A percentile compares a stretch with the other conserved stretches of the same genome.
Evolutionary conservation across 805 yeast species (phyloP).

Genomic region (Saccharomycopsis microspora): DNA sequence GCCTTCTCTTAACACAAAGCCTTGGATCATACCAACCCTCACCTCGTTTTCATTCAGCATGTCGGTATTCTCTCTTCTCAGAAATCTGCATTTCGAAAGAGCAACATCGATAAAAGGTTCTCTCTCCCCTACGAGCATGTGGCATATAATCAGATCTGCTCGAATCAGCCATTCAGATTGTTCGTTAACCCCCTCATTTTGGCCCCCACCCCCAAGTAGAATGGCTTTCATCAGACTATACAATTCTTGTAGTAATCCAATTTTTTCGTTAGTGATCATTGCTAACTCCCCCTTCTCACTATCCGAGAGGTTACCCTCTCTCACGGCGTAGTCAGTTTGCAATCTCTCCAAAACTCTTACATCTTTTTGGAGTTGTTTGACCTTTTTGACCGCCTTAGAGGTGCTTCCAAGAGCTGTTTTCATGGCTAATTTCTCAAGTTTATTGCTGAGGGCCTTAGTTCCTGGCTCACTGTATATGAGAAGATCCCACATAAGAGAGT

Average conservation of each 20-base stretch:
- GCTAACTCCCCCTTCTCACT: slow-evolving; percentile 33
- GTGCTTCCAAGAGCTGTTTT: slow-evolving; percentile 62
- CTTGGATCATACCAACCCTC: slow-evolving; percentile 52
- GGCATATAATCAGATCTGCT: slow-evolving; percentile 63
- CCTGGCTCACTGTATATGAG: slow-evolving; percentile 68
- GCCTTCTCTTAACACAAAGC: slow-evolving; percentile 46
- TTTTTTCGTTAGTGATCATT: slow-evolving; percentile 27
- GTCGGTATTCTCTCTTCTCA: slow-evolving; percentile 50
- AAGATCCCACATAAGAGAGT: slow-evolving; percentile 49
- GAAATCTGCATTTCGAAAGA: slow-evolving; percentile 47
- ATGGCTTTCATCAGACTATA: slow-evolving; percentile 35
- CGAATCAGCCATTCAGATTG: slow-evolving; percentile 49
- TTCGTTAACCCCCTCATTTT: slow-evolving; percentile 18
- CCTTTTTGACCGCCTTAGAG: slow-evolving; percentile 33
- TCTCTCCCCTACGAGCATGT: slow-evolving; percentile 48
- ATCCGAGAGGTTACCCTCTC: slow-evolving; percentile 38
- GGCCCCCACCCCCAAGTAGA: slow-evolving; percentile 22
- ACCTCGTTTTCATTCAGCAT: slow-evolving; percentile 57
- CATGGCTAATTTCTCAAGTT: slow-evolving; percentile 53
- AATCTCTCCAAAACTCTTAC: slow-evolving; percentile 30
- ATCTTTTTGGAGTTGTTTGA: slow-evolving; percentile 39
- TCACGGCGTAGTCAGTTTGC: slow-evolving; percentile 35
- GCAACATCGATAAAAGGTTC: slow-evolving; percentile 62
- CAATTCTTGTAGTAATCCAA: slow-evolving; percentile 29
- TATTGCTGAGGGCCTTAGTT: slow-evolving; percentile 42